Percentiles rank a stretch among this genome's conserved stretches.
Evolutionary conservation across 805 yeast species (phyloP).

Genomic region (Metschnikowia hibisci): DNA sequence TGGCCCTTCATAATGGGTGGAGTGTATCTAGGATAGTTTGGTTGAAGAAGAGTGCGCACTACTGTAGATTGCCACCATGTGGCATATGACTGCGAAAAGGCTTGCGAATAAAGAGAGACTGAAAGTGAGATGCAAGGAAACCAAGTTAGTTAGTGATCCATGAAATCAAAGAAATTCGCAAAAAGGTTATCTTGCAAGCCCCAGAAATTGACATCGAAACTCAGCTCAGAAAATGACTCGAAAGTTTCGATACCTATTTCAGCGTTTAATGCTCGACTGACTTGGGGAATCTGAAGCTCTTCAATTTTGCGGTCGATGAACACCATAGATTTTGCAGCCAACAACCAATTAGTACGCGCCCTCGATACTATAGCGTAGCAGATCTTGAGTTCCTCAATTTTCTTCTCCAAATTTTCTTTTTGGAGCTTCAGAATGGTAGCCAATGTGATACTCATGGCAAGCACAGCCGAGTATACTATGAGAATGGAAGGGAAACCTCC

Average conservation of each 20-base stretch:
- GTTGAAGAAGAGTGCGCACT: background rate
- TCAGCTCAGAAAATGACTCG: constrained; percentile 6
- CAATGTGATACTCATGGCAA: constrained; percentile 15
- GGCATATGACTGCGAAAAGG: background rate
- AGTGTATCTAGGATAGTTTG: too few species aligned
- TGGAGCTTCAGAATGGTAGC: constrained; percentile 7
- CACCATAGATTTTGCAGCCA: constrained; percentile 16
- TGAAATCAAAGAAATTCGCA: constrained; percentile 15
- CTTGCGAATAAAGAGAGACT: background rate
- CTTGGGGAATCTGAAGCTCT: constrained; percentile 6
- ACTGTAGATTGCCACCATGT: background rate
- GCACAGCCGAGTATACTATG: constrained; percentile 14
- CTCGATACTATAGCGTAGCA: constrained; percentile 12
- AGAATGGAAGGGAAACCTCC: constrained; percentile 13
- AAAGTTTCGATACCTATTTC: constrained; percentile 4
- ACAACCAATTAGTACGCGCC: constrained; percentile 16
- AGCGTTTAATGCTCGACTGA: constrained; percentile 10
- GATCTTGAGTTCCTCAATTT: constrained; percentile 10
- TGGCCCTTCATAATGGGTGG: constrained; percentile 1
- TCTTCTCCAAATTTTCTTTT: background rate
- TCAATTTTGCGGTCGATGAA: constrained; percentile 12
- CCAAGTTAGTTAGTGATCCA: constrained; percentile 1
- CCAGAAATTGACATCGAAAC: constrained; percentile 9
- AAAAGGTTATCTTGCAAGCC: constrained; percentile 15
- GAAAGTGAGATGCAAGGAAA: background rate